A percentile compares a stretch with the other conserved stretches of the same genome.
phyloP scores from a whole-genome alignment of 495 filamentous ascomycete genomes.

The Penicillium antarcticum region DNA sequence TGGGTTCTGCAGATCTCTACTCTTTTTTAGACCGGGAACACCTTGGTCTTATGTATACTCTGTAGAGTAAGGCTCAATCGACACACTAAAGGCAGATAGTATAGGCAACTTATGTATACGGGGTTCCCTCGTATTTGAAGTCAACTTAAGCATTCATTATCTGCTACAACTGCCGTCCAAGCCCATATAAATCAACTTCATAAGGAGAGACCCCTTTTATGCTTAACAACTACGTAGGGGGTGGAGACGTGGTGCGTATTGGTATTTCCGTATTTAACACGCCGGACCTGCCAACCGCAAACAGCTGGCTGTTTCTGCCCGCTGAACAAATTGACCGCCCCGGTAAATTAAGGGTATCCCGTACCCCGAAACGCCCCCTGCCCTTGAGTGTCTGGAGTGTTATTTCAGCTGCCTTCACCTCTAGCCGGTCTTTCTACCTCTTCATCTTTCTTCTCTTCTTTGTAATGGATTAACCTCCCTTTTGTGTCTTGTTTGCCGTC shows the following conservation, averaged over 20 bases:
- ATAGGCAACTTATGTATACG: no score
- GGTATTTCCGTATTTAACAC: slow-evolving; percentile 10
- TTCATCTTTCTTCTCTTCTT: not conserved
- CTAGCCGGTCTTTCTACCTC: slow-evolving; percentile 2
- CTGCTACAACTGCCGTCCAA: no score
- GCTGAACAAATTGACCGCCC: slow-evolving; percentile 3
- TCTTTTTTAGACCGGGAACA: no score
- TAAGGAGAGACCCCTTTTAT: slow-evolving; percentile 17
- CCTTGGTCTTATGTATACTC: no score
- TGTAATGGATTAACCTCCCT: slow-evolving; percentile 23
- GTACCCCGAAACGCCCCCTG: slow-evolving; percentile 11
- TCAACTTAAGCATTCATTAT: no score
- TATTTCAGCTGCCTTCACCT: slow-evolving; percentile 15
- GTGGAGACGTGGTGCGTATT: slow-evolving; percentile 27
- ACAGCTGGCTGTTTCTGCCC: no score
- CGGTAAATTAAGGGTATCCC: slow-evolving; percentile 17
- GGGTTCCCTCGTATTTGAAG: no score
- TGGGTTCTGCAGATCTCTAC: no score
- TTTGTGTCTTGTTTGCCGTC: slow-evolving; percentile 13
- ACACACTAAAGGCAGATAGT: no score
- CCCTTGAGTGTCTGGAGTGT: slow-evolving; percentile 18
- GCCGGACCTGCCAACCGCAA: not conserved
- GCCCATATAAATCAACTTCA: not conserved
- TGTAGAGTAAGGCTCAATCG: no score
- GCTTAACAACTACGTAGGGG: slow-evolving; percentile 11